Evolutionary conservation across 768 basidiomycete species (phyloP).

Genomic region (Pisolithus sp.): DNA sequence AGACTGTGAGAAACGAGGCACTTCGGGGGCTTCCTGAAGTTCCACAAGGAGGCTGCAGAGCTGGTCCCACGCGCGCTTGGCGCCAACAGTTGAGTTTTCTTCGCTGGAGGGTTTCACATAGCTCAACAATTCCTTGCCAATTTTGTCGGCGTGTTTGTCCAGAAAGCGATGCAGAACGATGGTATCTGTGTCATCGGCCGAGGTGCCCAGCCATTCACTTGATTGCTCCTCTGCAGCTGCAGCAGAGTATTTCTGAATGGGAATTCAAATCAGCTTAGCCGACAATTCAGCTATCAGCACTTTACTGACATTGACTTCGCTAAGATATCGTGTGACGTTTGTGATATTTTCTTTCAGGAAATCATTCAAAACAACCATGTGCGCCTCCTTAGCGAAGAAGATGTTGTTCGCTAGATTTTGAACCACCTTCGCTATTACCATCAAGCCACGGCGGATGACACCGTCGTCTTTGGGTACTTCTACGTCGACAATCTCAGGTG

Average conservation of each 20-base stretch:
- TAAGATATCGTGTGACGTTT: slow-evolving; percentile 70
- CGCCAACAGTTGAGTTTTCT: slow-evolving; percentile 48
- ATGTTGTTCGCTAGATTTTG: slow-evolving; percentile 94
- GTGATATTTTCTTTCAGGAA: slow-evolving; percentile 68
- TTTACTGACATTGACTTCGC: slow-evolving; percentile 58
- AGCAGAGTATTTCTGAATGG: slow-evolving; percentile 36
- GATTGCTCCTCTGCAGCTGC: slow-evolving; percentile 50
- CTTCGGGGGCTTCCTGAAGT: slow-evolving; percentile 61
- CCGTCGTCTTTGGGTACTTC: slow-evolving; percentile 60
- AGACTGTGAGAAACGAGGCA: slow-evolving; percentile 51
- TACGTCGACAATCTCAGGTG: slow-evolving; percentile 80
- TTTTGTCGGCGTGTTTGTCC: slow-evolving; percentile 78
- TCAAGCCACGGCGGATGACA: slow-evolving; percentile 68
- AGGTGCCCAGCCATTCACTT: slow-evolving; percentile 70
- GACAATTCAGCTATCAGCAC: not conserved
- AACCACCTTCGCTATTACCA: slow-evolving; percentile 85
- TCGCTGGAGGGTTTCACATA: slow-evolving; percentile 54
- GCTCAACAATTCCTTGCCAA: slow-evolving; percentile 81
- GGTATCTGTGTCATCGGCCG: slow-evolving; percentile 77
- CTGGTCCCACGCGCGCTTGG: slow-evolving; percentile 80
- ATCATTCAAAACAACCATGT: slow-evolving; percentile 75
- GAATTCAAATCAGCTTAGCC: not conserved
- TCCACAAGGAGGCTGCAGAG: slow-evolving; percentile 78
- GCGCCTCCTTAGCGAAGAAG: slow-evolving; percentile 84
- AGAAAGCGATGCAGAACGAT: slow-evolving; percentile 82